Evolutionary conservation across 306 rosid genomes (phyloP).

Genomic region (Cyclanthera cordifolia): DNA sequence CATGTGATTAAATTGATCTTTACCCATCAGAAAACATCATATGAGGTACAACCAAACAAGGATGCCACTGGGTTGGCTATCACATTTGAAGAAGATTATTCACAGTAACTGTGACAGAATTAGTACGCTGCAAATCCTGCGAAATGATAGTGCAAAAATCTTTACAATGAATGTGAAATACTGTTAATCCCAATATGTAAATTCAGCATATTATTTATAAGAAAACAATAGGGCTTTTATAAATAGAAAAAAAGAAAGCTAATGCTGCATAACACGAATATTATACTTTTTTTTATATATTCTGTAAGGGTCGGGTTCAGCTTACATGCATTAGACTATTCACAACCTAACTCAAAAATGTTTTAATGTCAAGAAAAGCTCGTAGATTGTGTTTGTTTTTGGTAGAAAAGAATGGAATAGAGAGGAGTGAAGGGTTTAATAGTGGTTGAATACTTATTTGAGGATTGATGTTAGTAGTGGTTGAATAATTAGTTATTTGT

Average conservation of each 20-base stretch:
- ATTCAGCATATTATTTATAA: not conserved
- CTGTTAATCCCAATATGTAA: not conserved
- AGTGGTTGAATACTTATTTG: too few species aligned
- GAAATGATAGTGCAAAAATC: not conserved
- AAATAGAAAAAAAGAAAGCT: not conserved
- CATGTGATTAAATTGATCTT: not conserved
- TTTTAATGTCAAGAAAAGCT: too few species aligned
- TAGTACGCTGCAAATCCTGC: conserved; percentile 93
- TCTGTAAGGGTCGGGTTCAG: too few species aligned
- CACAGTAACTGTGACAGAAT: conserved; percentile 79
- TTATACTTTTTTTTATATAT: too few species aligned
- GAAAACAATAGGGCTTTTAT: not conserved
- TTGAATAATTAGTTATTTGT: too few species aligned
- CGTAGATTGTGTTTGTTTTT: too few species aligned
- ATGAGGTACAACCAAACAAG: not conserved
- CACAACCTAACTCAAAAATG: too few species aligned
- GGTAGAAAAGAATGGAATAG: too few species aligned
- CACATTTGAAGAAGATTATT: conserved; percentile 98
- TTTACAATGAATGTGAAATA: too few species aligned
- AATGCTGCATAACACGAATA: not conserved
- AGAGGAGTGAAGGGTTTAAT: too few species aligned
- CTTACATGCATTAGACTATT: too few species aligned
- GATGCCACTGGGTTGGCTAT: conserved; percentile 9
- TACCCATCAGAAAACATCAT: not conserved
- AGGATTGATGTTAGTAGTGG: too few species aligned